Evolutionary conservation across 768 basidiomycete genomes (phyloP).

Genomic region (Gymnopilus dilepis): DNA sequence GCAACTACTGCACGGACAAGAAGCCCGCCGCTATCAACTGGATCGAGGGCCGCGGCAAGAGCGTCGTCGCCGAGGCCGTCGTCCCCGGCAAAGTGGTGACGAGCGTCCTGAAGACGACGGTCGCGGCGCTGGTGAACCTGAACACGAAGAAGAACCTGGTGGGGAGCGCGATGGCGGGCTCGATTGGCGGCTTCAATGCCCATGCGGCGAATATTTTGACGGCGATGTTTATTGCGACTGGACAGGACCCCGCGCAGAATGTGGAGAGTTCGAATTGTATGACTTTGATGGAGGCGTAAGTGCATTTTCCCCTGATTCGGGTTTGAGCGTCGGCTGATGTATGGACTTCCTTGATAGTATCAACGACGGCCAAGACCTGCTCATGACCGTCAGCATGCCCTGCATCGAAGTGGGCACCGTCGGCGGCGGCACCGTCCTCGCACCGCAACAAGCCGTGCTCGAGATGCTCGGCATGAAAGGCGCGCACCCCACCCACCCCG

Average conservation of each 20-base stretch:
- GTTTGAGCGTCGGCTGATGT: neutral
- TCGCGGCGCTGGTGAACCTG: slow-evolving; percentile 85
- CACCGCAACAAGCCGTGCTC: slow-evolving; percentile 87
- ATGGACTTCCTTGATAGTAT: slow-evolving; percentile 50
- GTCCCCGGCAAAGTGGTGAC: slow-evolving; percentile 88
- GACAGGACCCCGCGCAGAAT: slow-evolving; percentile 99
- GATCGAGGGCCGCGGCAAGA: slow-evolving; percentile 99
- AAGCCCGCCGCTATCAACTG: slow-evolving; percentile 99
- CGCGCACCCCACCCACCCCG: slow-evolving; percentile 85
- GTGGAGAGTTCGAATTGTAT: slow-evolving; percentile 99
- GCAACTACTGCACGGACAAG: slow-evolving; percentile 99
- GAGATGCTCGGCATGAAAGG: slow-evolving; percentile 94
- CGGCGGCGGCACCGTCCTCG: slow-evolving; percentile 93
- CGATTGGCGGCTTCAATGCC: slow-evolving; percentile 98
- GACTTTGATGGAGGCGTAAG: slow-evolving; percentile 98
- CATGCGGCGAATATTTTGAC: slow-evolving; percentile 98
- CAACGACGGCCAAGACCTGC: slow-evolving; percentile 87
- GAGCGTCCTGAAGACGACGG: slow-evolving; percentile 94
- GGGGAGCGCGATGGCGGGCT: slow-evolving; percentile 97
- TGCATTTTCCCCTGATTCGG: slow-evolving; percentile 30
- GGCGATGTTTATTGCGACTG: slow-evolving; percentile 93
- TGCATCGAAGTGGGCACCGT: slow-evolving; percentile 98
- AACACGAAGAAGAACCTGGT: slow-evolving; percentile 98
- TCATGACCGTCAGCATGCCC: slow-evolving; percentile 97
- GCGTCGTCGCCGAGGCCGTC: slow-evolving; percentile 94